Evolutionary conservation across 306 rosid species (phyloP).

Genomic region (Abrus pulchellus): DNA sequence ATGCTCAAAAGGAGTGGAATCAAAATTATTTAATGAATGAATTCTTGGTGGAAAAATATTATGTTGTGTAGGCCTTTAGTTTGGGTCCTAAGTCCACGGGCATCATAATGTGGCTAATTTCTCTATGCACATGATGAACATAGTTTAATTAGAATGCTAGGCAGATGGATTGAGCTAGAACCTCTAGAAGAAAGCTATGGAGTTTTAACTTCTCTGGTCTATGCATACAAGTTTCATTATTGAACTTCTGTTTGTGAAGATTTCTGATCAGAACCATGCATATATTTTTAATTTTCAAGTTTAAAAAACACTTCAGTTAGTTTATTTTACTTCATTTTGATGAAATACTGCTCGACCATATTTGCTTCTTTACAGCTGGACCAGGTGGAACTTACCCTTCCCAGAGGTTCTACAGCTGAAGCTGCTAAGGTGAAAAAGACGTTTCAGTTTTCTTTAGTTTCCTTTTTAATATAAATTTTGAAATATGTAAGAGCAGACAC

Average conservation of each 20-base stretch:
- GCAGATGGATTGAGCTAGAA: conserved; percentile 12
- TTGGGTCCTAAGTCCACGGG: conserved; percentile 17
- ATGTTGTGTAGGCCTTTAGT: conserved; percentile 10
- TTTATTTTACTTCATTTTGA: conserved; percentile 37
- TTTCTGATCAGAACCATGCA: conserved; percentile 34
- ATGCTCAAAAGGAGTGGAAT: conserved; percentile 27
- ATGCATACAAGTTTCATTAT: conserved; percentile 34
- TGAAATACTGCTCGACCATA: conserved; percentile 33
- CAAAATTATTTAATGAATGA: conserved; percentile 36
- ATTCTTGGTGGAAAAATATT: background rate
- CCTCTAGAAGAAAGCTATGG: conserved; percentile 38
- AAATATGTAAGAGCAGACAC: conserved; percentile 8
- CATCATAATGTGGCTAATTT: conserved; percentile 22
- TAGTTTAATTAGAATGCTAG: conserved; percentile 35
- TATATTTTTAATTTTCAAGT: conserved; percentile 34
- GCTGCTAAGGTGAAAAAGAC: conserved; percentile 61
- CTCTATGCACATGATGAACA: conserved; percentile 16
- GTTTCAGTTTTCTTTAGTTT: conserved; percentile 36
- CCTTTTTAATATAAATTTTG: conserved; percentile 13
- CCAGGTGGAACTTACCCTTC: conserved; percentile 69
- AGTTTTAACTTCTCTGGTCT: conserved; percentile 29
- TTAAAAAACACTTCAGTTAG: conserved; percentile 38
- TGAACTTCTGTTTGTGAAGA: conserved; percentile 24
- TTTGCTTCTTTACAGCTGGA: conserved; percentile 61
- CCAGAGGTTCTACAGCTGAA: conserved; percentile 60